Base-by-base conservation (phyloP, 495 filamentous ascomycete genomes). In the Aspergillus bridgeri region DNA sequence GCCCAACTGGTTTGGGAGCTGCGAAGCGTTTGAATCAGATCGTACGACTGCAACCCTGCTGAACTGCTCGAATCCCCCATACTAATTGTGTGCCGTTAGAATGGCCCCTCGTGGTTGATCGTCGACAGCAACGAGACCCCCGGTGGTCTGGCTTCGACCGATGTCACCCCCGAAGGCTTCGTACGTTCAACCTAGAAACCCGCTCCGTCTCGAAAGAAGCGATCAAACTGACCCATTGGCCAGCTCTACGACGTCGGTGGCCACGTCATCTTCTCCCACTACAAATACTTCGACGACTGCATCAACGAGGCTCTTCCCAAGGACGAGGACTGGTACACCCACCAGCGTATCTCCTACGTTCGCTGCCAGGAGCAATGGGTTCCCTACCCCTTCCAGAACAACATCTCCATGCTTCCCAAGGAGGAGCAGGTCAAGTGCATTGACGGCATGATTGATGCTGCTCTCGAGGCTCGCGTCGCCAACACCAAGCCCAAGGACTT, bases 201-300 rank as follows among this genome's bases (percentile, higher is more conserved):
- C 5, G 25, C n/a, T 13, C 19, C 44, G 4, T 15, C 27, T 20
- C 19, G n/a, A 42, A 27, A 24, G 7, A 27, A 25, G 8, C 45
- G 15, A 20, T 20, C 18, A 18, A 21, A 53, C 67, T 72, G 49
- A 65, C 64, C 17, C 11, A 6, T 53, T 42, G 59, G 48, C n/a
- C 65, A 98, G 93, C 87, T 98, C 64, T 98, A 96, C 81, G 94
- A 98, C 81, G 94, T 98, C 66, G 94, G 94, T 71, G 94, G 94
- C 65, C 94, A 98, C 77, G 94, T 98, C 78, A 98, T 98, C 75
- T 98, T 98, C 84, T 98, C 94, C 59, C 94, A 98, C 83, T 98
- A 98, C 86, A 96, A 96, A 78, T 98, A 98, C 86, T 98, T 98
- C 73, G 94, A 98, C 77, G 95, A 98, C 79, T 96, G 91, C 80